Conservation (phyloP, 1,284 basidiomycete genomes). For the Fistulina hepatica region DNA sequence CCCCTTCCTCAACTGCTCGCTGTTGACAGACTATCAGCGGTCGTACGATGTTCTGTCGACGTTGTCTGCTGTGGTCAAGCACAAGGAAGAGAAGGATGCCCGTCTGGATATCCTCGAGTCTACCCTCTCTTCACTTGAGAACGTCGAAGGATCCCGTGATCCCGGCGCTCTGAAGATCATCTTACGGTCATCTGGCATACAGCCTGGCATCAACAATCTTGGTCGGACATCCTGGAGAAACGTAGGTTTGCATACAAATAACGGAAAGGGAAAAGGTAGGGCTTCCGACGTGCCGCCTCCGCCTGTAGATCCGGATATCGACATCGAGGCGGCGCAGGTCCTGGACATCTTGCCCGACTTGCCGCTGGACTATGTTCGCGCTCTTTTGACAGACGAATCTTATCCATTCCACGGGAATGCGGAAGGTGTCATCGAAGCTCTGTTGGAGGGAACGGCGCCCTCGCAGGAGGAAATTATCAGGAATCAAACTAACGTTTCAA, state of each 20-base stretch:
- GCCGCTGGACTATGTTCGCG: conserved; percentile 41
- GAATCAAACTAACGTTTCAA: conserved; percentile 4
- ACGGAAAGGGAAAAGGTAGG: conserved; percentile 30
- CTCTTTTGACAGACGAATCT: conserved; percentile 38
- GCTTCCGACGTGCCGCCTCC: conserved; percentile 18
- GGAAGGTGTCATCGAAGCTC: conserved; percentile 51
- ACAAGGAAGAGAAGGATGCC: conserved; percentile 40
- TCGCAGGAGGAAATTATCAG: conserved; percentile 30
- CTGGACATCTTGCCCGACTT: conserved; percentile 62
- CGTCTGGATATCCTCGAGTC: conserved; percentile 46
- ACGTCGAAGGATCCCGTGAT: conserved; percentile 21
- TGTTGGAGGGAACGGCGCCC: conserved; percentile 64
- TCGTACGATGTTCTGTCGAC: conserved; percentile 45
- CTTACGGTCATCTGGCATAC: conserved; percentile 45
- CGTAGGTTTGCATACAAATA: conserved; percentile 3
- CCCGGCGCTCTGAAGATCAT: conserved; percentile 52
- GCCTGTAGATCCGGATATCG: conserved; percentile 31
- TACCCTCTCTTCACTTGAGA: conserved; percentile 31
- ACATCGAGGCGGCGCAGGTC: conserved; percentile 51
- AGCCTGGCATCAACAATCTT: conserved; percentile 35
- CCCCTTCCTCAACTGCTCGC: conserved; percentile 54
- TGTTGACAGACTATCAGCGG: conserved; percentile 61
- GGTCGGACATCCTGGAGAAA: conserved; percentile 20
- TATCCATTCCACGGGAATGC: conserved; percentile 38
- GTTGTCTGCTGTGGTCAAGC: conserved; percentile 34